Evolutionary conservation across 2,329 filamentous ascomycete genomes (phyloP), one percentile per base, ranked within the genome.

Genomic region (Beauveria pseudobassiana): DNA sequence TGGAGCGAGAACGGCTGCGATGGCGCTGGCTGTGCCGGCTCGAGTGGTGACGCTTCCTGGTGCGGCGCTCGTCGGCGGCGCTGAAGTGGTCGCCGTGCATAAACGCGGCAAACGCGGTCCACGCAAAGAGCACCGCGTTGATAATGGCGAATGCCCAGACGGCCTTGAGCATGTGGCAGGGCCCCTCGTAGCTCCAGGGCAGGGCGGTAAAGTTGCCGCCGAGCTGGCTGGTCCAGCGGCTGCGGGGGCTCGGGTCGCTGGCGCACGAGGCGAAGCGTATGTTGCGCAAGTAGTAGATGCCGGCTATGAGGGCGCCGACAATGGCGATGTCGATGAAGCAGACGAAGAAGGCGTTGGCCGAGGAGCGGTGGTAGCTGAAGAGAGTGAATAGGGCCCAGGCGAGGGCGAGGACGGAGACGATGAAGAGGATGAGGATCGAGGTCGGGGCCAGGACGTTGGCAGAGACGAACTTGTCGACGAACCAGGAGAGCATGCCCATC

Each of bases 81-180:
- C 76, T 78, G 66, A 82, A 78, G 68, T 80, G 79, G 63, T 79
- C 79, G 71, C 76, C 87, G 74, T 78, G 82, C 66, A 80, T 72
- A 66, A 79, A 82, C 28, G 92, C 91, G 49, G 95, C 78, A 30
- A 93, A 75, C 57, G 85, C 83, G 3, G 91, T 95, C 70, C 88
- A 78, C 73, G 88, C 87, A 77, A 96, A 96, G 72, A 93, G 87
- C 65, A 95, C 78, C 66, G 80, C 79, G 73, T 95, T 90, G 82
- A 97, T 96, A 73, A 98, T 97, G 54, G 85, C 91, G 67, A 97
- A 87, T 3, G 91, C 93, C 76, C 91, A 98, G 67, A 81, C 83
- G 1, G 93, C 89, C 83, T 97, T 98, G 70, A 96, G 84, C 91
- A 97, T 95, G 55, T 88, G 84, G 76, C 93, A 98, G 5, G 86